These are phyloP conservation scores for Mycotypha africana DNA, from an alignment of 371 early-diverging fungal species.

Conservation along the genomic window DNA sequence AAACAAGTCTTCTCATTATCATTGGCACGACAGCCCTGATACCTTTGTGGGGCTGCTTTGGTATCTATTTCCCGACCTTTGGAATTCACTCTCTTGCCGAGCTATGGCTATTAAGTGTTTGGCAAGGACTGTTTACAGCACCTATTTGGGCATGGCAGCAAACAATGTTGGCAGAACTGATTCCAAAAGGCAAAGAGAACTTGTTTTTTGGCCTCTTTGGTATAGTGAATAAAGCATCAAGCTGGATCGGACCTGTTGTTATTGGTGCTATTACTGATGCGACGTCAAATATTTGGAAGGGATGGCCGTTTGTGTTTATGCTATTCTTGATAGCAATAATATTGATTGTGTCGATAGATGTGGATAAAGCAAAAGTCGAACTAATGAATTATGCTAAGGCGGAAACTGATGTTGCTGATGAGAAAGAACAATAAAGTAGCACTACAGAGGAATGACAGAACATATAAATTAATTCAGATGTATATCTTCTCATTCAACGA, in stretches of 20 bases:
- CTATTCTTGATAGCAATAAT: conserved; percentile 35
- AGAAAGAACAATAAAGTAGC: too few relatives aligned
- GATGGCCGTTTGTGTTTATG: conserved; percentile 31
- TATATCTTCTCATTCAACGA: too few relatives aligned
- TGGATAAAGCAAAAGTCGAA: conserved; percentile 50
- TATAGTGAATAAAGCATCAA: conserved; percentile 55
- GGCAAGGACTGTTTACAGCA: conserved; percentile 39
- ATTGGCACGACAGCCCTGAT: conserved; percentile 18
- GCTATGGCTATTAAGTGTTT: conserved; percentile 34
- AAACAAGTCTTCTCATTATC: conserved; percentile 27
- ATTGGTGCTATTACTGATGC: conserved; percentile 47
- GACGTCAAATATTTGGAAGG: conserved; percentile 26
- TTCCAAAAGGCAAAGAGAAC: conserved; percentile 47
- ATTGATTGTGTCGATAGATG: conserved; percentile 41
- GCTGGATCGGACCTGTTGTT: conserved; percentile 61
- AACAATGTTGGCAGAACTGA: conserved; percentile 35
- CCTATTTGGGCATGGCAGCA: conserved; percentile 42
- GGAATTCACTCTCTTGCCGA: conserved; percentile 25
- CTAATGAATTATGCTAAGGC: conserved; percentile 12
- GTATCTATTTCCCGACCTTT: conserved; percentile 15
- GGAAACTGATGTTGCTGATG: too few relatives aligned
- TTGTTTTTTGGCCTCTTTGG: conserved; percentile 55
- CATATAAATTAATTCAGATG: background rate
- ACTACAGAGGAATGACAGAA: background rate
- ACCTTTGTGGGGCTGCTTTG: conserved; percentile 38